Evolutionary conservation across 2,329 filamentous ascomycete genomes (phyloP).

Genomic region (Pestalotiopsis sp.): DNA sequence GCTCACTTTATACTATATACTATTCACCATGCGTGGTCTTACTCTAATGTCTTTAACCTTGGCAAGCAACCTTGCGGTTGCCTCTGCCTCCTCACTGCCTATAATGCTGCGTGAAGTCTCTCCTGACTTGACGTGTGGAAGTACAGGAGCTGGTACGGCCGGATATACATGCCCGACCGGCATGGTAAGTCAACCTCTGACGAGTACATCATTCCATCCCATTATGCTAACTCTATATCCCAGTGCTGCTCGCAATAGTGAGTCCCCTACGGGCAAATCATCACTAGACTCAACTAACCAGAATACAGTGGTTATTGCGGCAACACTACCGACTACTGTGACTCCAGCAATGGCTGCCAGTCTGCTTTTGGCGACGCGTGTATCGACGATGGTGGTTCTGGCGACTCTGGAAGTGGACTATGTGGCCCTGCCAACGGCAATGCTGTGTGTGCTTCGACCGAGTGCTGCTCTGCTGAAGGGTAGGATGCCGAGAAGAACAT

Average conservation of each 20-base stretch:
- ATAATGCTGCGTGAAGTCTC: constrained; percentile 12
- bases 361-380: constrained; percentile 12
- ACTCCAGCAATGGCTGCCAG: constrained; percentile 12
- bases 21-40: constrained; percentile 13
- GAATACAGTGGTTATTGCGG: constrained; percentile 25
- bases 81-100: constrained; percentile 21
- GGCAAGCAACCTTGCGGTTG: constrained; percentile 17
- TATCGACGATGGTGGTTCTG: constrained; percentile 7
- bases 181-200: not conserved
- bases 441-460: constrained; percentile 32
- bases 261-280: not conserved
- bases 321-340: constrained; percentile 24
- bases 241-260: constrained; percentile 9
- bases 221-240: not conserved
- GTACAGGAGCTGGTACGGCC: constrained; percentile 5
- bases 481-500: constrained; percentile 18
- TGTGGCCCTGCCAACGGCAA: constrained; percentile 37
- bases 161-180: constrained; percentile 4
- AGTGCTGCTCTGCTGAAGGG: constrained; percentile 47
- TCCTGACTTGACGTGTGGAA: constrained; percentile 8
- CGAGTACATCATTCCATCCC: not conserved
- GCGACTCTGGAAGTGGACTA: constrained; percentile 45
- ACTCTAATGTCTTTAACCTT: constrained; percentile 17
- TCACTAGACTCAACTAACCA: not conserved
- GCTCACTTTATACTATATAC: constrained; percentile 15